Evolutionary conservation across 306 rosid genomes (phyloP).

Genomic region (Castanea sativa): DNA sequence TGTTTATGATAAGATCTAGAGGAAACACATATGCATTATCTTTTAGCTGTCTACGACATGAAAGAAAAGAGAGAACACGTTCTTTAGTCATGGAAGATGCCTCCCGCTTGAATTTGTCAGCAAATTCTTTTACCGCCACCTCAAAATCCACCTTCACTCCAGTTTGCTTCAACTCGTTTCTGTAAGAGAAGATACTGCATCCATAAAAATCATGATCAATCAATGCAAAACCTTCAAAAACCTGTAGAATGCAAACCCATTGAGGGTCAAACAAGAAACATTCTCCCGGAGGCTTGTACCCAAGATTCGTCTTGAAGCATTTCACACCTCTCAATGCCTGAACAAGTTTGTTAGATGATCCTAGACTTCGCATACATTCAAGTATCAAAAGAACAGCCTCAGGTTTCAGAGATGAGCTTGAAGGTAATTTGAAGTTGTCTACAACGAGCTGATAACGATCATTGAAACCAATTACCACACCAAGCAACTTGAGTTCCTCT

Average conservation of each 20-base stretch:
- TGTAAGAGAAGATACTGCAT: constrained; percentile 16
- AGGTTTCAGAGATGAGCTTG: constrained; percentile 27
- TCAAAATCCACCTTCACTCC: constrained; percentile 63
- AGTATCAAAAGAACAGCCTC: constrained; percentile 50
- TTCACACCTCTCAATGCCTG: constrained; percentile 17
- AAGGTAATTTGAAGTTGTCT: constrained; percentile 48
- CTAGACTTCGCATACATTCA: constrained; percentile 19
- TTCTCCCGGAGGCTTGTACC: constrained; percentile 47
- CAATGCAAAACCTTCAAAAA: constrained; percentile 48
- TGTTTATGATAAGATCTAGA: constrained; percentile 14
- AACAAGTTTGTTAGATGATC: constrained; percentile 21
- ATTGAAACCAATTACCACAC: constrained; percentile 43
- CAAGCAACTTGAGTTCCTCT: constrained; percentile 57
- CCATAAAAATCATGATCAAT: constrained; percentile 53
- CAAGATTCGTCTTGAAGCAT: constrained; percentile 58
- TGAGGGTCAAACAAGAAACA: constrained; percentile 49
- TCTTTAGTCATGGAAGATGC: constrained; percentile 38
- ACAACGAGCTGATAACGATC: constrained; percentile 30
- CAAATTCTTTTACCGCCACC: constrained; percentile 38
- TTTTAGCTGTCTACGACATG: constrained; percentile 38
- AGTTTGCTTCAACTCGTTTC: constrained; percentile 29
- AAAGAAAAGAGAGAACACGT: constrained; percentile 47
- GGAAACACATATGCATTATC: constrained; percentile 25
- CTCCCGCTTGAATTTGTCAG: constrained; percentile 31
- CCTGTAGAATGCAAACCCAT: constrained; percentile 66